These are phyloP conservation scores for Zygoascus sp. DNA, from an alignment of 1,139 yeast species.

Conservation along the genomic window DNA sequence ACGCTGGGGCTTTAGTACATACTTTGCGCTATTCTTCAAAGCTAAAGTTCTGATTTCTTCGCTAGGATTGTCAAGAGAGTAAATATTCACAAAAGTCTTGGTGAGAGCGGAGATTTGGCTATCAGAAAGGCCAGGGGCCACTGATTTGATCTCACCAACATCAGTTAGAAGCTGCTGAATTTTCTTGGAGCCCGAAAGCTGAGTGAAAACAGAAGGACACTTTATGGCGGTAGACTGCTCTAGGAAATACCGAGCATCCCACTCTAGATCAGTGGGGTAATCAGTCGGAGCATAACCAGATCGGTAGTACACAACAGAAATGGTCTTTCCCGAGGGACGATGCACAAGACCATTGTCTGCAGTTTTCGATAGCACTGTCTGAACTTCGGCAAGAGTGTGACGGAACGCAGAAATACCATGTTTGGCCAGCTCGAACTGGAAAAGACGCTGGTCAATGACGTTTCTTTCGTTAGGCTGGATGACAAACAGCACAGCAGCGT, in stretches of 20 bases:
- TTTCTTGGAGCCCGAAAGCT: slow-evolving; percentile 88
- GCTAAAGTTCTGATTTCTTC: slow-evolving; percentile 67
- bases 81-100: slow-evolving; percentile 75
- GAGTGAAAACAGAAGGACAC: slow-evolving; percentile 86
- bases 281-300: slow-evolving; percentile 84
- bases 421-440: slow-evolving; percentile 63
- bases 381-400: slow-evolving; percentile 60
- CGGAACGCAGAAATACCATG: slow-evolving; percentile 60
- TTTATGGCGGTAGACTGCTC: slow-evolving; percentile 80
- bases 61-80: slow-evolving; percentile 70
- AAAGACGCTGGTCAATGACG: slow-evolving; percentile 80
- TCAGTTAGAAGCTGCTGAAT: slow-evolving; percentile 82
- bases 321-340: slow-evolving; percentile 56
- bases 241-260: slow-evolving; percentile 70
- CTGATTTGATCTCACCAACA: slow-evolving; percentile 43
- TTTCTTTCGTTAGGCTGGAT: slow-evolving; percentile 86
- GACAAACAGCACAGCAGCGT: slow-evolving; percentile 65
- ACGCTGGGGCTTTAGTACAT: slow-evolving; percentile 91
- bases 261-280: slow-evolving; percentile 55
- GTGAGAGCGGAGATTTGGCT: slow-evolving; percentile 36
- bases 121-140: slow-evolving; percentile 44
- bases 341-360: slow-evolving; percentile 39
- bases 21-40: slow-evolving; percentile 58
- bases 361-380: slow-evolving; percentile 37
- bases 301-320: slow-evolving; percentile 85